Conservation (phyloP, 257 asterid species). For the Striga asiatica region DNA sequence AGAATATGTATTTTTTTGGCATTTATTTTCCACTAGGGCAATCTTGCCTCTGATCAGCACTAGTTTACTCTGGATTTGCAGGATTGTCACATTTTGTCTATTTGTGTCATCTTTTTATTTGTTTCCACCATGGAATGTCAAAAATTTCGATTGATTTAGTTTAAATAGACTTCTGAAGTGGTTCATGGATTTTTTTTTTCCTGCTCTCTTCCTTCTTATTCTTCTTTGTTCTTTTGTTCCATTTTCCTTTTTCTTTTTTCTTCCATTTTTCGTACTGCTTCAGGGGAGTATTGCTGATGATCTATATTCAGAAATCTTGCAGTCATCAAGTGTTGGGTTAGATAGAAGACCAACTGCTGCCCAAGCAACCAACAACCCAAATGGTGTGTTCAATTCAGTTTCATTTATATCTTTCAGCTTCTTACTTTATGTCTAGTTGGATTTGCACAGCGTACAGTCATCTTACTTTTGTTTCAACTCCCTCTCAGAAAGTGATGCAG, state of each 20-base stretch:
- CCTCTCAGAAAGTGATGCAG: conserved; percentile 33
- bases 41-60: neutral
- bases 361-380: conserved; percentile 2
- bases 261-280: conserved; percentile 21
- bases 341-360: conserved; percentile 16
- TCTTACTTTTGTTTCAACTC: neutral
- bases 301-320: conserved; percentile 33
- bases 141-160: too few relatives aligned
- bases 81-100: neutral
- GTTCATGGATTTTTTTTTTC: neutral
- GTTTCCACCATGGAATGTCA: neutral
- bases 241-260: too few relatives aligned
- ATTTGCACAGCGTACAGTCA: neutral
- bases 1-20: neutral
- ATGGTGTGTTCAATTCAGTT: conserved; percentile 19
- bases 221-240: too few relatives aligned
- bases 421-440: neutral
- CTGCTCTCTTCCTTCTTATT: too few relatives aligned
- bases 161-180: too few relatives aligned
- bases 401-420: neutral
- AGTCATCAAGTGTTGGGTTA: conserved; percentile 23
- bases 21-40: neutral
- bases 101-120: neutral
- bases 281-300: conserved; percentile 41
- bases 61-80: neutral